Percentiles rank a stretch among this genome's conserved stretches.
phyloP scores from a whole-genome alignment of 805 yeast genomes.

The Torulaspora microellipsoides region DNA sequence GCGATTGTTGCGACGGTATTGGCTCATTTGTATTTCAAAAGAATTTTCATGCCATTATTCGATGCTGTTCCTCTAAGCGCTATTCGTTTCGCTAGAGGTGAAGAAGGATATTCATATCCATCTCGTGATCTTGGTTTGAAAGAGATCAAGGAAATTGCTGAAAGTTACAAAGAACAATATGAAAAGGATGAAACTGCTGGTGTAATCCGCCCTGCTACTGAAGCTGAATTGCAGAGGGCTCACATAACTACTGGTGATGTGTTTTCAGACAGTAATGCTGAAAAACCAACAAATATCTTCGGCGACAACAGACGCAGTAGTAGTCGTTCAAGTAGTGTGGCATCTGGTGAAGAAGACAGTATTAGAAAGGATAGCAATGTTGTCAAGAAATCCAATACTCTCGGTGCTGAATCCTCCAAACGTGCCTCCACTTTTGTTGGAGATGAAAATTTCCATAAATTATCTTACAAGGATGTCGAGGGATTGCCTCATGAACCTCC shows the following conservation, averaged over 20 bases:
- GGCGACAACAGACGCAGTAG: conserved; percentile 7
- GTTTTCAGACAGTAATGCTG: conserved; percentile 4
- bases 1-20: conserved; percentile 52
- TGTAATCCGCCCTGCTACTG: conserved; percentile 30
- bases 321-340: conserved; percentile 1
- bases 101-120: conserved; percentile 49
- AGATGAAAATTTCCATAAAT: conserved; percentile 27
- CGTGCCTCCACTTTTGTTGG: conserved; percentile 31
- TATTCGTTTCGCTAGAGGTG: conserved; percentile 37
- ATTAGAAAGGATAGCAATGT: conserved; percentile 11
- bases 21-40: conserved; percentile 54
- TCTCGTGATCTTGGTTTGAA: conserved; percentile 57
- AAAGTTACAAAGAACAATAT: conserved; percentile 26
- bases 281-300: conserved; percentile 6
- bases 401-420: conserved; percentile 27
- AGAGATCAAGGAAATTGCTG: conserved; percentile 52
- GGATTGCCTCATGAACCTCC: conserved; percentile 10
- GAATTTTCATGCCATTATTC: conserved; percentile 56
- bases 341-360: not conserved
- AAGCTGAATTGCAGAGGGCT: conserved; percentile 28
- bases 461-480: conserved; percentile 23
- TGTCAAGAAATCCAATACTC: conserved; percentile 14
- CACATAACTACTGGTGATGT: conserved; percentile 24
- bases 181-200: conserved; percentile 26
- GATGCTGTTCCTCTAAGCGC: conserved; percentile 69